These are phyloP conservation scores for Dovyalis caffra DNA, from an alignment of 345 rosid species.

Conservation along the genomic window DNA sequence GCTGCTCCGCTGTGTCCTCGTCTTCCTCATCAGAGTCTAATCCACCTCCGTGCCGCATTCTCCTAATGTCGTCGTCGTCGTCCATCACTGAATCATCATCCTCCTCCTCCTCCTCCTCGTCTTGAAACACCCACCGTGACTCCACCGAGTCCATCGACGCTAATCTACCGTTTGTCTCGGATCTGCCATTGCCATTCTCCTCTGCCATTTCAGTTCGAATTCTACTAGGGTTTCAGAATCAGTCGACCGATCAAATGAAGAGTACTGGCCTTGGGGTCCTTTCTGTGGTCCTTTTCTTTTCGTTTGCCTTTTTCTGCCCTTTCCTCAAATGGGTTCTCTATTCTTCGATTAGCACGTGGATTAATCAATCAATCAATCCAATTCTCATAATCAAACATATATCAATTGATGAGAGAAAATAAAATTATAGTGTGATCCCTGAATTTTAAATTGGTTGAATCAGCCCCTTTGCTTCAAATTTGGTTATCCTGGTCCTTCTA, in stretches of 20 bases:
- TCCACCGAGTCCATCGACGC: conserved; percentile 76
- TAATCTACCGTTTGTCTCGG: conserved; percentile 49
- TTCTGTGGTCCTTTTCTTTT: not conserved
- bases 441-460: no score
- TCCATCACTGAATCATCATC: conserved; percentile 55
- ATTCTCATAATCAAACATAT: no score
- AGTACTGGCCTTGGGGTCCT: not conserved
- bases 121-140: conserved; percentile 94
- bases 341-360: no score
- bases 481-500: no score
- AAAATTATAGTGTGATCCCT: no score
- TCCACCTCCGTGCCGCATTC: conserved; percentile 26
- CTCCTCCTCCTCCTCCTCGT: conserved; percentile 50
- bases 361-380: not conserved
- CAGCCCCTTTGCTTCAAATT: no score
- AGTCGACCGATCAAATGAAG: not conserved
- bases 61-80: conserved; percentile 34
- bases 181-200: conserved; percentile 45
- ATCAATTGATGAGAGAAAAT: no score
- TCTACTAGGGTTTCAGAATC: not conserved
- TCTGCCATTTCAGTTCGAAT: conserved; percentile 46
- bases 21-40: conserved; percentile 76
- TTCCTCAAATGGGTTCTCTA: not conserved
- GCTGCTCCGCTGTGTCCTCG: conserved; percentile 67
- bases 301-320: not conserved